Conservation (phyloP, 2,329 filamentous ascomycete genomes). For the Rhexocercosporidium sp. region DNA sequence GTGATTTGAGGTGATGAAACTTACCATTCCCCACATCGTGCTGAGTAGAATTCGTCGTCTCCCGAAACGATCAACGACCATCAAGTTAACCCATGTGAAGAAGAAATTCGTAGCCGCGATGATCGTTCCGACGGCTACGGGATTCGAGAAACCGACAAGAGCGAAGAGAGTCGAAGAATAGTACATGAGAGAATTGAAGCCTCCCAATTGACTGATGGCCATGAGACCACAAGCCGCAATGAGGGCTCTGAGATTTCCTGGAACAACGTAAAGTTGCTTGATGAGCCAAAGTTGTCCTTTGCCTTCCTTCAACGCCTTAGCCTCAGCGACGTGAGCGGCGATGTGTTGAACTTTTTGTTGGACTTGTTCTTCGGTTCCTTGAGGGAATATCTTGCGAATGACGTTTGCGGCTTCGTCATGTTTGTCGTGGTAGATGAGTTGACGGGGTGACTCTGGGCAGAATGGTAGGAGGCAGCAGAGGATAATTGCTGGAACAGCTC, state of each 20-base stretch:
- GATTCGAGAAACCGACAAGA: conserved; percentile 55
- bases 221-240: conserved; percentile 56
- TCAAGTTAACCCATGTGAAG: conserved; percentile 54
- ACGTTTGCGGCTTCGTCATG: conserved; percentile 56
- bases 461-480: conserved; percentile 67
- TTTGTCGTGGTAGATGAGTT: conserved; percentile 66
- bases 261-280: conserved; percentile 52
- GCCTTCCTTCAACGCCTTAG: conserved; percentile 46
- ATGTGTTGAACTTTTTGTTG: conserved; percentile 51
- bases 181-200: conserved; percentile 54
- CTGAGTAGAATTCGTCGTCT: conserved; percentile 52
- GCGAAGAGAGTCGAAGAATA: conserved; percentile 50
- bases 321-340: conserved; percentile 46
- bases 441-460: conserved; percentile 71
- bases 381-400: conserved; percentile 48
- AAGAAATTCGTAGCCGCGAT: conserved; percentile 54
- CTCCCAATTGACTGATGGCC: conserved; percentile 54
- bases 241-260: conserved; percentile 51
- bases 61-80: conserved; percentile 54
- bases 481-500: conserved; percentile 66
- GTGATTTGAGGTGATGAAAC: neutral
- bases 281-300: conserved; percentile 49
- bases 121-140: conserved; percentile 52
- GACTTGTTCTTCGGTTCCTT: conserved; percentile 50
- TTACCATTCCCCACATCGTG: conserved; percentile 50